phyloP scores from a whole-genome alignment of 257 asterid genomes.

The Solanum pimpinellifolium region DNA sequence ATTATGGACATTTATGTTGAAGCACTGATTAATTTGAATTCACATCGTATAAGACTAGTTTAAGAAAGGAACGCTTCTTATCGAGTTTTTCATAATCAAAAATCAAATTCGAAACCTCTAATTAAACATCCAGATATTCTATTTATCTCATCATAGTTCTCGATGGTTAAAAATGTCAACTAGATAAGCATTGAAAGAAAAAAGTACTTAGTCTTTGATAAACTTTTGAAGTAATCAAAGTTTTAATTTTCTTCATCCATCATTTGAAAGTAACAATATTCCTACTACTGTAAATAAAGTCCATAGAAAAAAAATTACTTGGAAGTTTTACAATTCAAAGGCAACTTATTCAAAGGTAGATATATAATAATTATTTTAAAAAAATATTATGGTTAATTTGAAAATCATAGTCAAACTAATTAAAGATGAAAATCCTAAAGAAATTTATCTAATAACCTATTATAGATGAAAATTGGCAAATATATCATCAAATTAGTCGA shows the following conservation, averaged over 20 bases:
- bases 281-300: not conserved
- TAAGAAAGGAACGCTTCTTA: not conserved
- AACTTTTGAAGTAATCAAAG: not conserved
- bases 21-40: not conserved
- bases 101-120: accelerated
- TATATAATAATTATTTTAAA: not conserved
- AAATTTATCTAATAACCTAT: accelerated
- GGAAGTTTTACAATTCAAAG: not conserved
- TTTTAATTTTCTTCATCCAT: not conserved
- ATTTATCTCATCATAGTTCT: accelerated
- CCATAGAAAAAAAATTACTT: not conserved
- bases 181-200: not conserved
- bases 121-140: accelerated
- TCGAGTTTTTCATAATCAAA: accelerated
- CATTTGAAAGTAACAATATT: not conserved
- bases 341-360: not conserved
- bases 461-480: accelerated
- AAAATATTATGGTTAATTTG: not conserved
- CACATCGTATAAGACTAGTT: accelerated
- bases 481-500: not conserved
- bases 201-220: not conserved
- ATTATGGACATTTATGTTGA: accelerated
- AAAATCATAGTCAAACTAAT: not conserved
- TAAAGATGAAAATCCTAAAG: not conserved
- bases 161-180: not conserved